These are phyloP conservation scores for Canavalia ensiformis DNA, from an alignment of 306 rosid genomes.

Conservation along the genomic window DNA sequence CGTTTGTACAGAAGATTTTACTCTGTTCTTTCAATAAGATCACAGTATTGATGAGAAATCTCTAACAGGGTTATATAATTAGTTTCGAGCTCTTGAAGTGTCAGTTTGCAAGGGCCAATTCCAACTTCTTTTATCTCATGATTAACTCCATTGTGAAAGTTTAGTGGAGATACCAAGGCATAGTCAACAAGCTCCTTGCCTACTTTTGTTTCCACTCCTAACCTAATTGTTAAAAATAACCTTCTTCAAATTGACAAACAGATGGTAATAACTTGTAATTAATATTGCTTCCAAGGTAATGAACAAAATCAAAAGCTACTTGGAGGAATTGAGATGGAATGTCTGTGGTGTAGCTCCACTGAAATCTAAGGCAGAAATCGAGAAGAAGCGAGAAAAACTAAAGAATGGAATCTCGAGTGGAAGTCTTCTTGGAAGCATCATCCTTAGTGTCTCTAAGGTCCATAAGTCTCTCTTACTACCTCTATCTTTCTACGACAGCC, in stretches of 20 bases:
- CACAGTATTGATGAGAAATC: conserved; percentile 79
- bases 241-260: conserved; percentile 77
- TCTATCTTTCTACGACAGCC: too few relatives aligned
- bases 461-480: too few relatives aligned
- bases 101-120: conserved; percentile 75
- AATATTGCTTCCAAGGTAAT: conserved; percentile 50
- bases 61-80: conserved; percentile 70
- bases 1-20: too few relatives aligned
- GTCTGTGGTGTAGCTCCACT: too few relatives aligned
- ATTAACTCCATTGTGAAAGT: conserved; percentile 73
- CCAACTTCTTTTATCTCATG: conserved; percentile 72
- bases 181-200: conserved; percentile 73
- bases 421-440: too few relatives aligned
- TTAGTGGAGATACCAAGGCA: conserved; percentile 76
- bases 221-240: conserved; percentile 85
- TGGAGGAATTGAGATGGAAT: too few relatives aligned
- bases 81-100: conserved; percentile 76
- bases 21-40: conserved; percentile 65
- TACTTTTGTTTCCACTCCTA: conserved; percentile 84
- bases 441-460: too few relatives aligned
- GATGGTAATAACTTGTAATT: conserved; percentile 71
- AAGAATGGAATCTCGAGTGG: too few relatives aligned
- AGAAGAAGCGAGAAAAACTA: too few relatives aligned
- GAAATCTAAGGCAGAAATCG: too few relatives aligned
- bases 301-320: too few relatives aligned